These are phyloP conservation scores for Hyaloperonospora arabidopsidis DNA, from an alignment of 352 stramenopile genomes.

Conservation along the genomic window DNA sequence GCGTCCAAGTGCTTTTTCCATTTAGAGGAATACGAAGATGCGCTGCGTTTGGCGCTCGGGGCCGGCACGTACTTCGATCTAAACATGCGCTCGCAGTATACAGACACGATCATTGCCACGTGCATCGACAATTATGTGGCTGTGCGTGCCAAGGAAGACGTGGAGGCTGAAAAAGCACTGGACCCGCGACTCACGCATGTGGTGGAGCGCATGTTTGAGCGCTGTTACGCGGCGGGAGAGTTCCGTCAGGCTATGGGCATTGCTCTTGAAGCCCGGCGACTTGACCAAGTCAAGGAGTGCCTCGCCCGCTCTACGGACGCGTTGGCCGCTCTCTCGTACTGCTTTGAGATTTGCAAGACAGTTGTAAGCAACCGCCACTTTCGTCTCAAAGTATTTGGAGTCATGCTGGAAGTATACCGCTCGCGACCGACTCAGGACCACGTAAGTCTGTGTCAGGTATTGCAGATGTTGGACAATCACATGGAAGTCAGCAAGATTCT, in stretches of 20 bases:
- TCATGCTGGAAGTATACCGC: constrained; percentile 86
- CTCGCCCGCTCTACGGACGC: constrained; percentile 77
- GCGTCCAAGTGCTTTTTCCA: constrained; percentile 97
- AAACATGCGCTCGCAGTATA: constrained; percentile 91
- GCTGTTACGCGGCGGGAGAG: constrained; percentile 90
- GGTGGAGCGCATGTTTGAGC: constrained; percentile 96
- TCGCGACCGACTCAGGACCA: constrained; percentile 59
- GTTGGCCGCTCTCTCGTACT: constrained; percentile 82
- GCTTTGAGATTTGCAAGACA: constrained; percentile 90
- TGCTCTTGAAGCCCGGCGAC: constrained; percentile 90
- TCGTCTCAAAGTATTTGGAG: constrained; percentile 88
- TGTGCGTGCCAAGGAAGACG: constrained; percentile 72
- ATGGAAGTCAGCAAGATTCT: constrained; percentile 84
- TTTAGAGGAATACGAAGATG: constrained; percentile 95
- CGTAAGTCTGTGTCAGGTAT: constrained; percentile 73
- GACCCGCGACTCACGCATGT: constrained; percentile 91
- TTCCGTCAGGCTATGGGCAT: constrained; percentile 97
- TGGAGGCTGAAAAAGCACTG: constrained; percentile 62
- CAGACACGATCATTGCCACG: constrained; percentile 93
- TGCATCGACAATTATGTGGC: constrained; percentile 97
- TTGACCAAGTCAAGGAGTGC: constrained; percentile 90
- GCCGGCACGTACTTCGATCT: constrained; percentile 94
- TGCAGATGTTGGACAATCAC: constrained; percentile 85
- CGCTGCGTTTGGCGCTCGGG: constrained; percentile 90
- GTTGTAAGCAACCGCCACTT: constrained; percentile 91